Evolutionary conservation across 208 protist genomes (phyloP).

Genomic region (Acanthamoeba rhysodes): DNA sequence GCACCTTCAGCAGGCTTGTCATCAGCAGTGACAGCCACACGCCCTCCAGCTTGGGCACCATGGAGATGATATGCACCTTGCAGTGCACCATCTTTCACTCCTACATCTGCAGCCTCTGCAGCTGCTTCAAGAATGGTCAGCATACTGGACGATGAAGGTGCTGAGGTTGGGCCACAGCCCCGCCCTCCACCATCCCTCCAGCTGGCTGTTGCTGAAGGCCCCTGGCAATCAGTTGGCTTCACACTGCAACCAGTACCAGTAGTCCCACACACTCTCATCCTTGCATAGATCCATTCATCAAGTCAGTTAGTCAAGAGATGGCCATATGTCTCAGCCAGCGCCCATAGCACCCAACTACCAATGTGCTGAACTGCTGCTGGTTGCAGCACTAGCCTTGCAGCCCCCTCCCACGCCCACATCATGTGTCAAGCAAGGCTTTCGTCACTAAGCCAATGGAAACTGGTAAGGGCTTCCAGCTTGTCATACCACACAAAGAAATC

Average conservation of each 20-base stretch:
- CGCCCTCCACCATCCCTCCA: not conserved
- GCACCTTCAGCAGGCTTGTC: too few relatives aligned
- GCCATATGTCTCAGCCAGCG: not conserved
- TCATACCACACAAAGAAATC: not conserved
- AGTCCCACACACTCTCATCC: not conserved
- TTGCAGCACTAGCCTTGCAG: not conserved
- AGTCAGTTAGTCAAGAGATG: too few relatives aligned
- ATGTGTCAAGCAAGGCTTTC: not conserved
- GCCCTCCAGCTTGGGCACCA: too few relatives aligned
- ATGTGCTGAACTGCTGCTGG: not conserved
- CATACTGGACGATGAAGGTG: not conserved
- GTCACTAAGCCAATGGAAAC: not conserved
- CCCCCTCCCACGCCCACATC: not conserved
- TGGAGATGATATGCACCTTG: not conserved
- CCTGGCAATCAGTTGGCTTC: not conserved
- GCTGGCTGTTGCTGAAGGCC: not conserved
- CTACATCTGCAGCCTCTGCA: not conserved
- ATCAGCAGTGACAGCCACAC: not conserved
- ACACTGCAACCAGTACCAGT: not conserved
- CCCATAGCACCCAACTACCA: not conserved
- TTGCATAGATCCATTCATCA: too few relatives aligned
- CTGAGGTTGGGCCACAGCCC: not conserved
- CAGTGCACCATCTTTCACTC: not conserved
- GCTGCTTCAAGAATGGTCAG: not conserved
- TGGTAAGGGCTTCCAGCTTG: not conserved